Percentiles rank a stretch among this genome's conserved stretches.
Conservation (phyloP, 208 protist genomes). For the Leishmania arabica region DNA sequence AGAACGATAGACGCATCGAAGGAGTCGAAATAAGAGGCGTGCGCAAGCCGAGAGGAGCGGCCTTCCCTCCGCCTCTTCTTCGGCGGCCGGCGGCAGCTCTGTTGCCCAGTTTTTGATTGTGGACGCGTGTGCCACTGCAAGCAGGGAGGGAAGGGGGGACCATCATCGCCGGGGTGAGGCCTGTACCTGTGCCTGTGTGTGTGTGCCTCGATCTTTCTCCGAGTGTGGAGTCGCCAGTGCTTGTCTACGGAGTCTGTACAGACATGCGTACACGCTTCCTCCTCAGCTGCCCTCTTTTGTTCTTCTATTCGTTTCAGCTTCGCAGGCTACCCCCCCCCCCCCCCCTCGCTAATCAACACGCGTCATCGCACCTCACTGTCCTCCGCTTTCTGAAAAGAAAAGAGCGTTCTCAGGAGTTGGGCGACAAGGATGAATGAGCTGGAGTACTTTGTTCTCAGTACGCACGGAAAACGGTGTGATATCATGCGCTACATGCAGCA, state of each 20-base stretch:
- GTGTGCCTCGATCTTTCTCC: not conserved
- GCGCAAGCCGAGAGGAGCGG: not conserved
- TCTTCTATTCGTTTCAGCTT: too few species aligned
- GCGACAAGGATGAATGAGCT: conserved; percentile 56
- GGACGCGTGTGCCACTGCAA: not conserved
- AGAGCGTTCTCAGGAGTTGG: not conserved
- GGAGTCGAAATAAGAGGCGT: not conserved
- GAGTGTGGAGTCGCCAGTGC: not conserved
- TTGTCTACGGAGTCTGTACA: not conserved
- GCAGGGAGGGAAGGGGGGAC: not conserved
- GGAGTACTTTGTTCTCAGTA: conserved; percentile 72
- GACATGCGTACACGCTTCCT: not conserved
- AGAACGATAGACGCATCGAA: not conserved
- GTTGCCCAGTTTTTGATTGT: not conserved
- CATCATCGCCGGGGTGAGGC: not conserved
- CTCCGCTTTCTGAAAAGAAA: not conserved
- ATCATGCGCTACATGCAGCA: conserved; percentile 68
- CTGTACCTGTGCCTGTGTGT: not conserved
- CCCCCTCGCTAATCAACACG: not conserved
- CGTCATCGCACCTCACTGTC: not conserved
- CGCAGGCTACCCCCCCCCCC: too few species aligned
- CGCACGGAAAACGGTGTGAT: conserved; percentile 57
- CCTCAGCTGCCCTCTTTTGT: not conserved
- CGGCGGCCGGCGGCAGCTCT: not conserved
- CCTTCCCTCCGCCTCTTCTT: not conserved